These are phyloP conservation scores for Marsdenia floribunda DNA, from an alignment of 257 asterid genomes.

Conservation along the genomic window DNA sequence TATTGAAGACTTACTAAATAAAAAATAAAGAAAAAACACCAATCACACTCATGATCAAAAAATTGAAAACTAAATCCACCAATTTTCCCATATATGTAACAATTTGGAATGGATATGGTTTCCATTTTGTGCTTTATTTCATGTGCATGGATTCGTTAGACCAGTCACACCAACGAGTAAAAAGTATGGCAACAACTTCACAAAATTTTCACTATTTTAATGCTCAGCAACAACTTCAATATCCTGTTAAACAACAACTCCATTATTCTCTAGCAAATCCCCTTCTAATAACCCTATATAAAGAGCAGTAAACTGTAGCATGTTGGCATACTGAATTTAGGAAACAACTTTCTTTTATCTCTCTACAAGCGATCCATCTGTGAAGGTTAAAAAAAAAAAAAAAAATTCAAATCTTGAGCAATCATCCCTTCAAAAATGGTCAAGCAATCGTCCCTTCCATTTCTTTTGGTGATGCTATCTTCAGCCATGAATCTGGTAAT, in stretches of 20 bases:
- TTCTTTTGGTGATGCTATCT: slow-evolving; percentile 28
- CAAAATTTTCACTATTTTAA: not conserved
- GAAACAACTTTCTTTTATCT: not conserved
- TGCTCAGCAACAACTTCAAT: slow-evolving; percentile 16
- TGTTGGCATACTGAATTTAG: slow-evolving; percentile 3
- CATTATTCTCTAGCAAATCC: not conserved
- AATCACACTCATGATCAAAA: too few species aligned
- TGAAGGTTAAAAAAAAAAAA: not conserved
- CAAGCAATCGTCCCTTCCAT: slow-evolving; percentile 20
- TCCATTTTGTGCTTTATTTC: not conserved
- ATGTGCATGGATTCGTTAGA: slow-evolving; percentile 7
- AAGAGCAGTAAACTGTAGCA: too few species aligned
- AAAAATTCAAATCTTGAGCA: too few species aligned
- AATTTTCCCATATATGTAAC: too few species aligned
- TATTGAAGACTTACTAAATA: too few species aligned
- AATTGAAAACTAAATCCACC: too few species aligned
- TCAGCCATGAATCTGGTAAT: slow-evolving; percentile 25
- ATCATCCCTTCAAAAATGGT: slow-evolving; percentile 27
- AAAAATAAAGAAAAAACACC: too few species aligned
- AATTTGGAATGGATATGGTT: not conserved
- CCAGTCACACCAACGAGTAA: not conserved
- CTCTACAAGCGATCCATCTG: not conserved
- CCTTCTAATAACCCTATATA: too few species aligned
- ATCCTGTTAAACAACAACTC: slow-evolving; percentile 21
- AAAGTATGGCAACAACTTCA: slow-evolving; percentile 11